Evolutionary conservation across 306 rosid species (phyloP).

Genomic region (Cicer cuneatum): DNA sequence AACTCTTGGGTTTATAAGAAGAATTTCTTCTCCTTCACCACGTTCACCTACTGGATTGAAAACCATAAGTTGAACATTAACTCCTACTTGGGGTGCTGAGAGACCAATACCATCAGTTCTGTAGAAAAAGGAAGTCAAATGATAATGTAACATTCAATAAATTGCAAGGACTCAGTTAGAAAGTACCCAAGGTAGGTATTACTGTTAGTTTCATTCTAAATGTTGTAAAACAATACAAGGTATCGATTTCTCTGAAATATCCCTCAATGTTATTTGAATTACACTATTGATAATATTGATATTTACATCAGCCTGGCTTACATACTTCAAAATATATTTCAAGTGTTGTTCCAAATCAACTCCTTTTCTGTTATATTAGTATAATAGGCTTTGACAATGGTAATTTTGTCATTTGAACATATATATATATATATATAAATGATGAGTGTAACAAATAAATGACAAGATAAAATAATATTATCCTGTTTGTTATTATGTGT

Average conservation of each 20-base stretch:
- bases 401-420: no score
- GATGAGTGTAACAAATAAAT: no score
- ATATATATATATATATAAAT: no score
- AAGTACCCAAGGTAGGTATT: constrained; percentile 22
- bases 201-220: constrained; percentile 2
- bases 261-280: not conserved
- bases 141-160: constrained; percentile 55
- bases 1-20: constrained; percentile 89
- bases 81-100: constrained; percentile 94
- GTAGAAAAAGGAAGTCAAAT: constrained; percentile 61
- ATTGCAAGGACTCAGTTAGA: constrained; percentile 46
- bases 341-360: constrained; percentile 4
- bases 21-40: constrained; percentile 92
- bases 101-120: constrained; percentile 98
- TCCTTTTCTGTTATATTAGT: not conserved
- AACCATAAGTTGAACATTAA: constrained; percentile 92
- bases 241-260: not conserved
- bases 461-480: no score
- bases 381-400: not conserved
- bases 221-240: constrained; percentile 3
- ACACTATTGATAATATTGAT: constrained; percentile 16
- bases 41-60: constrained; percentile 86
- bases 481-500: no score
- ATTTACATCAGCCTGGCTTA: not conserved
- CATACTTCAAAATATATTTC: not conserved